Conservation (phyloP, 2,329 filamentous ascomycete genomes). For the Coniochaeta hoffmannii region DNA sequence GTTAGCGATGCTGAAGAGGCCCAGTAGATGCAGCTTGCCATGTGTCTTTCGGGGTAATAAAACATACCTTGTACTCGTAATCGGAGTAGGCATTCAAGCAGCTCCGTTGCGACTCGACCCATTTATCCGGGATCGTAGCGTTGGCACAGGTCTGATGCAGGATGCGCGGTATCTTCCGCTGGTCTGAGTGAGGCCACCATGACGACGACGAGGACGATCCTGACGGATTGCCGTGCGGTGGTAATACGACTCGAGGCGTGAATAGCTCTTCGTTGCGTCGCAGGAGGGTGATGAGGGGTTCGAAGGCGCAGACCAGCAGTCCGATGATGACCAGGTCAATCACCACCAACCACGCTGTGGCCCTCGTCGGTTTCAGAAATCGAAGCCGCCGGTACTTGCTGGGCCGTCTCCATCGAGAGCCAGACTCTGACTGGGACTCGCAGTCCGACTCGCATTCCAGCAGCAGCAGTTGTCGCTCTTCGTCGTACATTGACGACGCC, state of each 20-base stretch:
- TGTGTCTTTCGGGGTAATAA: too few relatives aligned
- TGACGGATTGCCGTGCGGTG: background rate
- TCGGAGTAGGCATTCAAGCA: constrained; percentile 62
- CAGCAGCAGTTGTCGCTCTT: too few relatives aligned
- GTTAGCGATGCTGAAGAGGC: background rate
- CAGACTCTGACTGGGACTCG: too few relatives aligned
- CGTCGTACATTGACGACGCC: too few relatives aligned
- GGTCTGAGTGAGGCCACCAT: background rate
- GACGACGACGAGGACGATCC: too few relatives aligned
- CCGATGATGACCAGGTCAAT: constrained; percentile 28
- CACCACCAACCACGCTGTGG: constrained; percentile 46
- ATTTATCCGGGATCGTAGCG: constrained; percentile 58
- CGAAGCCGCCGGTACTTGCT: background rate
- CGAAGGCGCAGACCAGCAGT: constrained; percentile 60
- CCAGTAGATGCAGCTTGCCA: too few relatives aligned
- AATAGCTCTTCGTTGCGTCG: constrained; percentile 32
- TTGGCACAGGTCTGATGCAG: constrained; percentile 54
- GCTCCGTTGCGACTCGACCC: constrained; percentile 57
- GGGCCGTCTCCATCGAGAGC: background rate
- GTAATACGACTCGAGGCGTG: constrained; percentile 15
- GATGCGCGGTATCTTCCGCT: constrained; percentile 61
- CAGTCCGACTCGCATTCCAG: too few relatives aligned
- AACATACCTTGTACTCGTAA: constrained; percentile 63
- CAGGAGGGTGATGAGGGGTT: constrained; percentile 63
- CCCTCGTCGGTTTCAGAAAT: constrained; percentile 8